Base-by-base conservation (phyloP, 1,284 basidiomycete species). In the Sphagnurus paluster region DNA sequence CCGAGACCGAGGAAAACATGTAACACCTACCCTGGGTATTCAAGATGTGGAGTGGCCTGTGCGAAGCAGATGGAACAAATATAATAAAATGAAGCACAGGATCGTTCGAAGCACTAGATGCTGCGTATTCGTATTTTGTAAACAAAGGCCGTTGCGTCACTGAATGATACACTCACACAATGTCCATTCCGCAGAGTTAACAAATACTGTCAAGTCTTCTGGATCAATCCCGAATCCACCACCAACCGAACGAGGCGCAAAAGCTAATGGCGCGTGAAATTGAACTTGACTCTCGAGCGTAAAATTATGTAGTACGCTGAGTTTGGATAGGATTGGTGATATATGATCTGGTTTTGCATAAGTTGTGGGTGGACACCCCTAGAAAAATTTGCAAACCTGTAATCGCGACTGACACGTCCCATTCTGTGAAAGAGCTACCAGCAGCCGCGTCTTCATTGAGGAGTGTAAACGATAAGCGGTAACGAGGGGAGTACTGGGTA, bases 131-230 rank as follows among this genome's bases (percentile, higher is more conserved):
- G 5, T 20, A 11, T 13, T 13, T 40, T 4, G n/a, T 42, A n/a
- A 35, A 30, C 6, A 4, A 14, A 33, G 20, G 33, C 4, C 9
- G n/a, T n/a, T n/a, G n/a, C n/a, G n/a, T n/a, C 5, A 19, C 20
- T 44, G 4, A 42, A 30, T 19, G 25, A 19, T 14, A 41, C 14
- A 64, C 77, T 65, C 58, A 94, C 93, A 91, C 34, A 99, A 66
- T 11, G 85, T 90, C 96, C 96, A 99, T 61, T 94, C 89, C 11
- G 93, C 95, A 2, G 93, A 93, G 60, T 99, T 99, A 44, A 99
- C 78, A 59, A 99, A 99, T 0, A 93, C 82, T 17, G 87, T 92
- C 47, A 95, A 74, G 56, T 93, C 82, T 56, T 93, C 91, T 46
- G 83, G 80, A 10, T 81, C 82, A 30, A 97, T 67, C 0, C 80